Conservation (phyloP, 1,284 basidiomycete genomes). For the Naganishia cerealis region DNA sequence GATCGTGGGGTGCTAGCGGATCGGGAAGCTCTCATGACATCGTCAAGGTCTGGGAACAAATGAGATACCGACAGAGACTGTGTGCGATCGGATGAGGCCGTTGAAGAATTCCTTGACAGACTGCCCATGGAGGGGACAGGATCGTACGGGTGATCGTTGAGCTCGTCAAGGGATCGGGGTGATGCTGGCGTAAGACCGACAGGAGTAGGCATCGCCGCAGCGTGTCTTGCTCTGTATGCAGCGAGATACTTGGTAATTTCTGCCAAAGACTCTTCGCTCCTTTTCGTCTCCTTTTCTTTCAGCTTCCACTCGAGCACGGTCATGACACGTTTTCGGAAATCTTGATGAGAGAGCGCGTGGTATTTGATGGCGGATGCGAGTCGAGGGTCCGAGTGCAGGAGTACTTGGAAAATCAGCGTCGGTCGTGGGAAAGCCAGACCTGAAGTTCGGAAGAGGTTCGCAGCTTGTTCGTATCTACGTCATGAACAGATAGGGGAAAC, state of each 20-base stretch:
- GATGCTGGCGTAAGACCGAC: background rate
- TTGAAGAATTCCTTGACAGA: slow-evolving; percentile 6
- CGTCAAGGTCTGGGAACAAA: slow-evolving; percentile 31
- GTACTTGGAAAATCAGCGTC: slow-evolving; percentile 50
- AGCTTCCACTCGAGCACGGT: slow-evolving; percentile 27
- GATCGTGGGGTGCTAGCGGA: background rate
- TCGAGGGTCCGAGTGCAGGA: slow-evolving; percentile 49
- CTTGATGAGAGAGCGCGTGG: slow-evolving; percentile 42
- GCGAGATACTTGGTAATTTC: slow-evolving; percentile 26
- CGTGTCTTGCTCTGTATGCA: slow-evolving; percentile 12
- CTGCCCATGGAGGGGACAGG: slow-evolving; percentile 1
- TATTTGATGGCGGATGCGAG: slow-evolving; percentile 47
- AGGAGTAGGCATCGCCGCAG: slow-evolving; percentile 9
- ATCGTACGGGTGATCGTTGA: slow-evolving; percentile 18
- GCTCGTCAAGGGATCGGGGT: background rate
- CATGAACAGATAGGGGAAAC: background rate
- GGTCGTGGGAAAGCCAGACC: slow-evolving; percentile 43
- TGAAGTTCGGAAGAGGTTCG: slow-evolving; percentile 39
- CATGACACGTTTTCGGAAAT: slow-evolving; percentile 22
- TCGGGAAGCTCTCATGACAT: slow-evolving; percentile 16
- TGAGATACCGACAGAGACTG: slow-evolving; percentile 19
- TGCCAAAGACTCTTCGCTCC: slow-evolving; percentile 24
- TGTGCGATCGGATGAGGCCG: background rate
- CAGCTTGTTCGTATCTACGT: slow-evolving; percentile 49
- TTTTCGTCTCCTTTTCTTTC: slow-evolving; percentile 27